Evolutionary conservation across 441 rosid genomes (phyloP).

Genomic region (Euphorbia celastroides): DNA sequence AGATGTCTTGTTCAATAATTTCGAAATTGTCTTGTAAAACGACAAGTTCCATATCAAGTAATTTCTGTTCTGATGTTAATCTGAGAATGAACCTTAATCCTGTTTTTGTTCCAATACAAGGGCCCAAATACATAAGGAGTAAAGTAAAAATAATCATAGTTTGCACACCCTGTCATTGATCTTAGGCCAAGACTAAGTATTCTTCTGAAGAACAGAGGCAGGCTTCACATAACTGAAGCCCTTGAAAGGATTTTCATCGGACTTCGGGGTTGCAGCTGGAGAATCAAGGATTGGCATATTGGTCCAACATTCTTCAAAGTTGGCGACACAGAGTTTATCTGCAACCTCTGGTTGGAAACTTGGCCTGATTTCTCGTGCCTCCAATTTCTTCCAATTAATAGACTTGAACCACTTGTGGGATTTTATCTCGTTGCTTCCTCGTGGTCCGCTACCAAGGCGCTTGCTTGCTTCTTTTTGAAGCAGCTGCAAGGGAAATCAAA

Average conservation of each 20-base stretch:
- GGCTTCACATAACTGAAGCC: conserved; percentile 72
- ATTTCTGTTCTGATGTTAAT: too few relatives aligned
- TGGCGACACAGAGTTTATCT: conserved; percentile 74
- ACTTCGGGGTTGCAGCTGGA: conserved; percentile 73
- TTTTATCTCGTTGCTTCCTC: conserved; percentile 67
- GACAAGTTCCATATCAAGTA: too few relatives aligned
- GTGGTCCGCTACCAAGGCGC: conserved; percentile 69
- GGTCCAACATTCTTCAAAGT: conserved; percentile 86
- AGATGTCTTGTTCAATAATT: not conserved
- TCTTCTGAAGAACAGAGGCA: conserved; percentile 43
- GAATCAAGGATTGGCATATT: conserved; percentile 94
- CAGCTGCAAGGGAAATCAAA: conserved; percentile 37
- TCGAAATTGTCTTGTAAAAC: too few relatives aligned
- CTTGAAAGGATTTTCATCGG: conserved; percentile 51
- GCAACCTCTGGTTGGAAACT: conserved; percentile 75
- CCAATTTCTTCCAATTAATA: conserved; percentile 88
- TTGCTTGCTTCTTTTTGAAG: conserved; percentile 70
- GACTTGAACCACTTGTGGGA: conserved; percentile 79
- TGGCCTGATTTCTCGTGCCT: conserved; percentile 63
- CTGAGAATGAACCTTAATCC: not conserved
- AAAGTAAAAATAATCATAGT: not conserved
- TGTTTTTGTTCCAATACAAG: not conserved
- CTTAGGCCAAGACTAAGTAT: not conserved
- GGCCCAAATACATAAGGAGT: not conserved
- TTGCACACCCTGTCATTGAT: not conserved